Evolutionary conservation across 768 basidiomycete species (phyloP).

Genomic region (Tephrocybe sp.): DNA sequence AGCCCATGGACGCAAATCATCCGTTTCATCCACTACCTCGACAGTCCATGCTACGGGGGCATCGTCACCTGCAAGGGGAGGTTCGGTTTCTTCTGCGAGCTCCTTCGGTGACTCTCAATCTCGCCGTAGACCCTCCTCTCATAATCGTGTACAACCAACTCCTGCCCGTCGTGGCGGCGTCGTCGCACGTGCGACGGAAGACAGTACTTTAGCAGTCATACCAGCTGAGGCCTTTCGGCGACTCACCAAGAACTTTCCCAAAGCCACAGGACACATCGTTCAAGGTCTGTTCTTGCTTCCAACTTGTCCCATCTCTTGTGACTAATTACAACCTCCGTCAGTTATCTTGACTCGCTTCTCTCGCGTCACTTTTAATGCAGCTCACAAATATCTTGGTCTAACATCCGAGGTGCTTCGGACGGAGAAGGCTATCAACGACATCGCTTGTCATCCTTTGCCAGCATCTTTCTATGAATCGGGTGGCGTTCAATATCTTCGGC

Average conservation of each 20-base stretch:
- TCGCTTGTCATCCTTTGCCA: constrained; percentile 94
- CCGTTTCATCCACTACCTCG: constrained; percentile 65
- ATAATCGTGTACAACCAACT: constrained; percentile 11
- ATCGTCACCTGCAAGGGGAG: constrained; percentile 23
- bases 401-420: constrained; percentile 94
- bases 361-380: constrained; percentile 95
- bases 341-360: constrained; percentile 96
- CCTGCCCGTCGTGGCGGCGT: constrained; percentile 66
- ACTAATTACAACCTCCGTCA: constrained; percentile 10
- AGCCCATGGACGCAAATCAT: constrained; percentile 44
- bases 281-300: constrained; percentile 54
- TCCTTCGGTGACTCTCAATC: constrained; percentile 20
- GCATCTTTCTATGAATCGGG: constrained; percentile 88
- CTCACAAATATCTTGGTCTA: constrained; percentile 92
- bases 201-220: constrained; percentile 96
- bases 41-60: constrained; percentile 54
- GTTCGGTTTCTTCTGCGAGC: constrained; percentile 26
- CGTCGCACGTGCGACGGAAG: constrained; percentile 90
- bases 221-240: constrained; percentile 95
- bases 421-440: constrained; percentile 95
- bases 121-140: constrained; percentile 20
- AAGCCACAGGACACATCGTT: constrained; percentile 94
- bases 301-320: background rate
- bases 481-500: constrained; percentile 84
- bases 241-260: constrained; percentile 94